Evolutionary conservation across 345 rosid genomes (phyloP).

Genomic region (Populus euphratica): DNA sequence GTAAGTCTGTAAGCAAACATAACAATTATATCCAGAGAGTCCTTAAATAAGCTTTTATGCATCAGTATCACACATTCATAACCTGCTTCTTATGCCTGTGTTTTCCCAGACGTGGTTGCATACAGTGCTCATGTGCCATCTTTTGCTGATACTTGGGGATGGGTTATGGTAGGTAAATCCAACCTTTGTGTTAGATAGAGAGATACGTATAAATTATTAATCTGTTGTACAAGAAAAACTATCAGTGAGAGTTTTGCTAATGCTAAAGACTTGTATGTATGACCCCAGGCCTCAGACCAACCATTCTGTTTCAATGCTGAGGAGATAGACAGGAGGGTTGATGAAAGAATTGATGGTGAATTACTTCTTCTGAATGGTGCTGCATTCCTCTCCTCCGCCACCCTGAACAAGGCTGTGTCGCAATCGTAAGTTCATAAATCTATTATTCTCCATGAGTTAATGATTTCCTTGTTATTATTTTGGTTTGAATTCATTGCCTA

Average conservation of each 20-base stretch:
- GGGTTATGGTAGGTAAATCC: constrained; percentile 67
- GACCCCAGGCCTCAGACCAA: constrained; percentile 69
- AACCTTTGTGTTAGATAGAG: neutral
- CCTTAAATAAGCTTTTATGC: too few relatives aligned
- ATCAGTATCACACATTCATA: too few relatives aligned
- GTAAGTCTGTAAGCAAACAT: constrained; percentile 36
- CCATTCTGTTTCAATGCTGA: constrained; percentile 53
- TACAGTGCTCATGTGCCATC: constrained; percentile 96
- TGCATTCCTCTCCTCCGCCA: constrained; percentile 73
- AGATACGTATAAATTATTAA: too few relatives aligned
- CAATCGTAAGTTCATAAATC: constrained; percentile 48
- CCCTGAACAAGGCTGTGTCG: constrained; percentile 74
- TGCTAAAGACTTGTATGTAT: neutral
- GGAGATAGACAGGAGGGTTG: constrained; percentile 70
- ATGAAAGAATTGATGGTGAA: constrained; percentile 65
- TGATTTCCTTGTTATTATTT: neutral
- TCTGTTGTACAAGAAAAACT: neutral
- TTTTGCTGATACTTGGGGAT: constrained; percentile 98
- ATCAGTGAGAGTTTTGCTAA: neutral
- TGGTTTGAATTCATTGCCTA: neutral
- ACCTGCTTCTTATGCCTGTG: neutral
- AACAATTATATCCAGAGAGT: neutral
- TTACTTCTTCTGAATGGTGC: constrained; percentile 74
- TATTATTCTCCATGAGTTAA: neutral
- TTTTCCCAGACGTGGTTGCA: constrained; percentile 67